Evolutionary conservation across 352 stramenopile genomes (phyloP).

Genomic region (Blastocystis sp.): DNA sequence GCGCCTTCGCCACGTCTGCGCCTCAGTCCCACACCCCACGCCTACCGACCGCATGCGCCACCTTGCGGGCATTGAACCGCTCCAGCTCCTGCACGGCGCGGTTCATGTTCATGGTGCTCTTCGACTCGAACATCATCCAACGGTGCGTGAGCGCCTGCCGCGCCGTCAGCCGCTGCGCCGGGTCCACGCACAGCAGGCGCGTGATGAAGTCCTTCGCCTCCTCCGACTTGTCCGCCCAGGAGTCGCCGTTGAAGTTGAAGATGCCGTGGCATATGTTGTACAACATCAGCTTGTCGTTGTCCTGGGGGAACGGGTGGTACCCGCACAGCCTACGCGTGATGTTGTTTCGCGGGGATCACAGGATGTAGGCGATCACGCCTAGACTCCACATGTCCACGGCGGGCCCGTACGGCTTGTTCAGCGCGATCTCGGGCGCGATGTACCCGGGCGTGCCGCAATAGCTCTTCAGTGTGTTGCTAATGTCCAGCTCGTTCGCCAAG

Average conservation of each 20-base stretch:
- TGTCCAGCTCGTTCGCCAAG: slow-evolving; percentile 94
- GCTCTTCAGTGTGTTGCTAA: slow-evolving; percentile 95
- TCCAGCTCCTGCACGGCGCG: slow-evolving; percentile 61
- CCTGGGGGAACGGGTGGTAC: slow-evolving; percentile 57
- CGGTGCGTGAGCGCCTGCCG: slow-evolving; percentile 45
- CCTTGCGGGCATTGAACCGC: slow-evolving; percentile 32
- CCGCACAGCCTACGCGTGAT: slow-evolving; percentile 41
- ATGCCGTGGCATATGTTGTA: slow-evolving; percentile 64
- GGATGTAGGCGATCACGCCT: slow-evolving; percentile 95
- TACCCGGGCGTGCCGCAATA: slow-evolving; percentile 96
- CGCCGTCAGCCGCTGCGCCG: slow-evolving; percentile 30
- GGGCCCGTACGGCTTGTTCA: slow-evolving; percentile 79
- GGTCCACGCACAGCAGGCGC: slow-evolving; percentile 50
- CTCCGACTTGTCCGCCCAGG: slow-evolving; percentile 49
- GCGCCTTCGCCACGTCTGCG: background rate
- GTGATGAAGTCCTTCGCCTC: slow-evolving; percentile 64
- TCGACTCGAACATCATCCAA: slow-evolving; percentile 66
- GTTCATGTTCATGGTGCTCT: slow-evolving; percentile 64
- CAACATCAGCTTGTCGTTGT: slow-evolving; percentile 57
- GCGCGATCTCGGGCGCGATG: slow-evolving; percentile 88
- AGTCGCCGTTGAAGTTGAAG: slow-evolving; percentile 48
- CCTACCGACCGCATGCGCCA: slow-evolving; percentile 39
- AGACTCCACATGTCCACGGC: slow-evolving; percentile 98
- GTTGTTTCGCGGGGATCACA: slow-evolving; percentile 65
- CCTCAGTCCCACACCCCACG: background rate